Conservation (phyloP, 2,329 filamentous ascomycete species). For the Thielaviopsis populi region DNA sequence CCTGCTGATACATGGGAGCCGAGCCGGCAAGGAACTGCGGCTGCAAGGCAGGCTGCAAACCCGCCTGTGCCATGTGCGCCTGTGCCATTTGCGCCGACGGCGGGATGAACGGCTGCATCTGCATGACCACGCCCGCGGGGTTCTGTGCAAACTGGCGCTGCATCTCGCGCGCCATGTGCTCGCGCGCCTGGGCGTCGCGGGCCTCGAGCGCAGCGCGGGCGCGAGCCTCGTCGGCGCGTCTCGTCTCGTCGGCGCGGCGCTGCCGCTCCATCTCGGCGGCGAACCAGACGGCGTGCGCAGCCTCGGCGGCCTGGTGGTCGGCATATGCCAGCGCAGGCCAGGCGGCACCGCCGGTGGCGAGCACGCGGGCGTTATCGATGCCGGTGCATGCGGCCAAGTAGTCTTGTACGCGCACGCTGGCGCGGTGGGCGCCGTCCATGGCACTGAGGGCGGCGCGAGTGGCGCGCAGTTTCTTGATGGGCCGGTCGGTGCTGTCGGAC, state of each 20-base stretch:
- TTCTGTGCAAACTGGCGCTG: neutral
- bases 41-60: no score
- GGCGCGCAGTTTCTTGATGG: constrained; percentile 42
- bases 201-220: neutral
- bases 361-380: neutral
- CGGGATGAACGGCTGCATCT: constrained; percentile 1
- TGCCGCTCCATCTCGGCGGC: neutral
- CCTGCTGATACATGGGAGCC: neutral
- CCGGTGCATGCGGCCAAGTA: constrained; percentile 4
- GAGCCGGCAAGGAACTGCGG: neutral
- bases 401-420: neutral
- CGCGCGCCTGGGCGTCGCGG: neutral
- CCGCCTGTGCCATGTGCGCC: neutral
- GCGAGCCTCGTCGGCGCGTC: neutral
- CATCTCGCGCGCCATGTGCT: neutral
- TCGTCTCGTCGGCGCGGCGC: neutral
- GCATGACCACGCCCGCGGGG: neutral
- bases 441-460: constrained; percentile 64
- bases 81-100: neutral
- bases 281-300: neutral
- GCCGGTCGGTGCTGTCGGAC: constrained; percentile 35
- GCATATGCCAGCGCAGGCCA: neutral
- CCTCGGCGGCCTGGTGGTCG: neutral
- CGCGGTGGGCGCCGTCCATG: constrained; percentile 47
- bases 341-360: neutral